These are phyloP conservation scores for Colletotrichum shisoi DNA, from an alignment of 2,329 filamentous ascomycete species.

Conservation along the genomic window DNA sequence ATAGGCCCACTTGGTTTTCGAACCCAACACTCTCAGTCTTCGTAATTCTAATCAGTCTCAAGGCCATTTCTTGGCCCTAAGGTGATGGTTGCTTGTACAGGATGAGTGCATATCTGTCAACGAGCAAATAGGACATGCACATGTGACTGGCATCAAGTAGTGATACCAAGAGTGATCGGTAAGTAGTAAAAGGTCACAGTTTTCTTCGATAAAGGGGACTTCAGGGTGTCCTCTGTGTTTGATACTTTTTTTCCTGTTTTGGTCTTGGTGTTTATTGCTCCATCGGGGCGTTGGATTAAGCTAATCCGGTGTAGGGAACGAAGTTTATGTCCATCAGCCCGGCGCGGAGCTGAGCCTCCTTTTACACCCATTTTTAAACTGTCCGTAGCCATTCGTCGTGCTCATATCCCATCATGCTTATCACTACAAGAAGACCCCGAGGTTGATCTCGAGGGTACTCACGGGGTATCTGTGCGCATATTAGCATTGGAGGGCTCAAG, in stretches of 20 bases:
- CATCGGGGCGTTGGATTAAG: constrained; percentile 16
- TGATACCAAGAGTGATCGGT: neutral
- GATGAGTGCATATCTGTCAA: neutral
- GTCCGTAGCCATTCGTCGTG: constrained; percentile 32
- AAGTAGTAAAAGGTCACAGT: neutral
- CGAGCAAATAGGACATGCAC: neutral
- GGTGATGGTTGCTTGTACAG: too few species aligned
- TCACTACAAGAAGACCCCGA: constrained; percentile 85
- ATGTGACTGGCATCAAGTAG: neutral
- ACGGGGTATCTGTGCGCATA: constrained; percentile 76
- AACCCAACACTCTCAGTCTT: constrained; percentile 24
- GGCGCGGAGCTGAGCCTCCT: constrained; percentile 14
- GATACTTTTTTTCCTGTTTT: neutral
- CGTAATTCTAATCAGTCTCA: constrained; percentile 35
- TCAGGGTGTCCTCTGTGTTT: constrained; percentile 13
- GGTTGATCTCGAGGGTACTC: constrained; percentile 91
- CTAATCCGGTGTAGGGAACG: constrained; percentile 3
- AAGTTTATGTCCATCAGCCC: constrained; percentile 23
- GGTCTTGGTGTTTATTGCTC: constrained; percentile 26
- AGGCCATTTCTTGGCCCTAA: neutral
- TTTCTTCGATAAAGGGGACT: constrained; percentile 1
- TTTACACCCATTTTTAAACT: constrained; percentile 15
- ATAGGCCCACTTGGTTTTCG: constrained; percentile 32
- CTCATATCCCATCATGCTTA: constrained; percentile 35
- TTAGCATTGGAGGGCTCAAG: constrained; percentile 17